Conservation (phyloP, 345 rosid genomes). For the Passiflora organensis region DNA sequence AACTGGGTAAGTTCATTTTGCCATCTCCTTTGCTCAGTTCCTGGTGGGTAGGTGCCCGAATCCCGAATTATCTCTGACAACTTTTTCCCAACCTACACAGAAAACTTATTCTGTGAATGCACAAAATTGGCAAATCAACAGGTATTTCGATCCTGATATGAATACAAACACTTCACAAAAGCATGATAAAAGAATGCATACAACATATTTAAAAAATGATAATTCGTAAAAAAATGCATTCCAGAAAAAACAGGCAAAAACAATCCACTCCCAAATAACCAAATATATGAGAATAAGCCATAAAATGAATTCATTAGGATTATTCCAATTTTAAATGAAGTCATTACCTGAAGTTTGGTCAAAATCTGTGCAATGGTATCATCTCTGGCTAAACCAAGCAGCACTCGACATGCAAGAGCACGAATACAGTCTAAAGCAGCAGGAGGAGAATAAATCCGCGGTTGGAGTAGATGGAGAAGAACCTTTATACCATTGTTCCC, state of each 20-base stretch:
- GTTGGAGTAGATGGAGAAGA: slow-evolving; percentile 92
- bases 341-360: slow-evolving; percentile 92
- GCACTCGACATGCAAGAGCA: slow-evolving; percentile 86
- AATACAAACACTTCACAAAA: too few species aligned
- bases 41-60: slow-evolving; percentile 71
- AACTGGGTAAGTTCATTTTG: slow-evolving; percentile 90
- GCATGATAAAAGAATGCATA: too few species aligned
- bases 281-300: background rate
- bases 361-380: slow-evolving; percentile 93
- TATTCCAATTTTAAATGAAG: background rate
- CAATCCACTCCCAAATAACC: background rate
- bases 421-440: slow-evolving; percentile 89
- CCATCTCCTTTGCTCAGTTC: slow-evolving; percentile 89
- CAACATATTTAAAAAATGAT: too few species aligned
- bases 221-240: too few species aligned
- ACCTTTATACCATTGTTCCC: slow-evolving; percentile 95
- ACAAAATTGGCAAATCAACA: too few species aligned
- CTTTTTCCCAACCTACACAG: slow-evolving; percentile 79
- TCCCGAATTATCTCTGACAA: slow-evolving; percentile 92
- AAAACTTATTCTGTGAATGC: too few species aligned
- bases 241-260: too few species aligned
- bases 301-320: background rate
- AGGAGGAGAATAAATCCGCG: slow-evolving; percentile 83
- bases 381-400: slow-evolving; percentile 98
- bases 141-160: too few species aligned